Conservation (phyloP, 176 grass and related monocot genomes). For the Stipa capillata region DNA sequence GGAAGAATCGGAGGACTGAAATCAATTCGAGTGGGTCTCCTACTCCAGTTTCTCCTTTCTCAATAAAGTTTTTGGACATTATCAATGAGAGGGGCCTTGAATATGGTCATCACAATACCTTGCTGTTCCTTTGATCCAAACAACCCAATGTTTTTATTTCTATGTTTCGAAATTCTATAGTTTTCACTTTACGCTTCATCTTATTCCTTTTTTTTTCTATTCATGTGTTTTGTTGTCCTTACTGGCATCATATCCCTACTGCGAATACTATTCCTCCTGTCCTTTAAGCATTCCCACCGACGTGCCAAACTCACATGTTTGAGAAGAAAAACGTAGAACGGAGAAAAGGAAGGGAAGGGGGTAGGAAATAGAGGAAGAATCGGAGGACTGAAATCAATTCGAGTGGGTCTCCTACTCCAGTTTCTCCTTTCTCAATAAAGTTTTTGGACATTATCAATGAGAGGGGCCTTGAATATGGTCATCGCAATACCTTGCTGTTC, state of each 20-base stretch:
- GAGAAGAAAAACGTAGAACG: not conserved
- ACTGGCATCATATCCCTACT: too few species aligned
- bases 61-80: too few species aligned
- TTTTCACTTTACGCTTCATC: too few species aligned
- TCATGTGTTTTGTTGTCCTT: too few species aligned
- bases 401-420: not conserved
- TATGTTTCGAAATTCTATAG: too few species aligned
- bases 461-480: not conserved
- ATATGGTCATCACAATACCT: not conserved
- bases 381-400: not conserved
- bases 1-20: not conserved
- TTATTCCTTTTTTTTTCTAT: too few species aligned
- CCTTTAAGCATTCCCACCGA: slow-evolving; percentile 11
- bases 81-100: not conserved
- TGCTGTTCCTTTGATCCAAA: too few species aligned
- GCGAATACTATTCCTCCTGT: not conserved
- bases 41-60: not conserved
- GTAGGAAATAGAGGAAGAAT: not conserved
- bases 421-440: too few species aligned
- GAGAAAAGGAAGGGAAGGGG: too few species aligned
- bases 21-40: not conserved
- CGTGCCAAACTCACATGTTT: not conserved
- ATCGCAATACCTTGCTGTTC: not conserved
- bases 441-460: not conserved
- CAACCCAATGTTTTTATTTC: too few species aligned